phyloP scores from a whole-genome alignment of 148 eudicot genomes.

The Vaccinium myrtillus region DNA sequence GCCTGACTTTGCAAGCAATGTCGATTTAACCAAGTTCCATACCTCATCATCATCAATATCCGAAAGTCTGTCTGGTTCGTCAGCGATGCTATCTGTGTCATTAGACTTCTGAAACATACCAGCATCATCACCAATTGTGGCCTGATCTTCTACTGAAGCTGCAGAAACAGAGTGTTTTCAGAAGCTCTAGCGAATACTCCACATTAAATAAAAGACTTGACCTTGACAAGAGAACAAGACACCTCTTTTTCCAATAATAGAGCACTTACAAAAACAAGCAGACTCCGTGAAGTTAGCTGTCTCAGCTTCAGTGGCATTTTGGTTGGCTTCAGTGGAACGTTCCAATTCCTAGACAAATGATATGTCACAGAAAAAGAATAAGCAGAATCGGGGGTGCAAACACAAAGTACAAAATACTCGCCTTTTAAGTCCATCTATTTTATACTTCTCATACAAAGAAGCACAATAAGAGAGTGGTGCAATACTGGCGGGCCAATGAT shows the following conservation, averaged over 20 bases:
- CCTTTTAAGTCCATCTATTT: neutral
- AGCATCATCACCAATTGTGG: neutral
- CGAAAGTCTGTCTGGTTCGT: slow-evolving; percentile 41
- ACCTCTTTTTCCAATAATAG: neutral
- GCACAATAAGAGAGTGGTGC: neutral
- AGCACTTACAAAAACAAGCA: slow-evolving; percentile 4
- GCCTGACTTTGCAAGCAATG: neutral
- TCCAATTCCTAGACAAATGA: slow-evolving; percentile 11
- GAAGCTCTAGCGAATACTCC: neutral
- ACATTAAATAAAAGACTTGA: neutral
- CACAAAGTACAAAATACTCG: neutral
- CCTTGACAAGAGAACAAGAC: neutral
- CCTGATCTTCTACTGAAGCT: slow-evolving; percentile 14
- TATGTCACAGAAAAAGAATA: neutral
- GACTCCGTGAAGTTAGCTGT: slow-evolving; percentile 1
- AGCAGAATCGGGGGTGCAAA: neutral
- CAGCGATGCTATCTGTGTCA: slow-evolving; percentile 21
- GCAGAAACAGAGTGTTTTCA: slow-evolving; percentile 19
- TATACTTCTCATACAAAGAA: neutral
- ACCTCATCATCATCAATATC: slow-evolving; percentile 61
- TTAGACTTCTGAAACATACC: slow-evolving; percentile 24
- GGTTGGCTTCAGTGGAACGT: neutral
- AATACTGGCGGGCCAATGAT: neutral
- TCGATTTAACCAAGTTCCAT: neutral
- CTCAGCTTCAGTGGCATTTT: neutral